Evolutionary conservation across 495 filamentous ascomycete species (phyloP).

Genomic region (Hamigera avellanea): DNA sequence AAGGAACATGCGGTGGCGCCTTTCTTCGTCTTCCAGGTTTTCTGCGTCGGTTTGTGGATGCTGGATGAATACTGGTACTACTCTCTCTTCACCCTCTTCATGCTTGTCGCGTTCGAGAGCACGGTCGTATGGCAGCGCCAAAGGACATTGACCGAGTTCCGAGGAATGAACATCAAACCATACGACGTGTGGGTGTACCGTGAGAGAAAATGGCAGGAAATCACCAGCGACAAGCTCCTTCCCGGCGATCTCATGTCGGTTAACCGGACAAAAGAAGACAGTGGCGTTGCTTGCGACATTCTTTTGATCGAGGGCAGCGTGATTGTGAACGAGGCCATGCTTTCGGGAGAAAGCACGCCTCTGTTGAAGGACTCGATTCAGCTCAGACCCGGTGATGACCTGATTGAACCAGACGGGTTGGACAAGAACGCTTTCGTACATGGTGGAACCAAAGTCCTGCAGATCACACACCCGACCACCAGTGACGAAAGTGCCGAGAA

Average conservation of each 20-base stretch:
- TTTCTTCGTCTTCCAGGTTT: conserved; percentile 99
- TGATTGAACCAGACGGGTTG: conserved; percentile 77
- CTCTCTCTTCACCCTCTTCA: conserved; percentile 95
- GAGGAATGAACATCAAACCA: conserved; percentile 98
- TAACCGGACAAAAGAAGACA: conserved; percentile 89
- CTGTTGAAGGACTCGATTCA: conserved; percentile 94
- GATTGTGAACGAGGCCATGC: conserved; percentile 99
- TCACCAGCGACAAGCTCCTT: conserved; percentile 84
- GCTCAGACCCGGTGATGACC: conserved; percentile 74
- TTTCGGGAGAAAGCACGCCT: conserved; percentile 95
- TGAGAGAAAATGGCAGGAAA: conserved; percentile 74
- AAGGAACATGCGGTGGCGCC: conserved; percentile 96
- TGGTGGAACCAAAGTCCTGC: conserved; percentile 94
- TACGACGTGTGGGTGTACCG: conserved; percentile 88
- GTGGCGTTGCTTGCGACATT: conserved; percentile 96
- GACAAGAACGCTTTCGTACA: conserved; percentile 96
- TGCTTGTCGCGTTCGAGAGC: conserved; percentile 95
- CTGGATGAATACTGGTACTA: conserved; percentile 99
- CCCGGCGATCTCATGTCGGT: conserved; percentile 96
- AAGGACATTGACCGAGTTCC: conserved; percentile 92
- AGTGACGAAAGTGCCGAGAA: conserved; percentile 59
- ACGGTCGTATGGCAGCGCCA: conserved; percentile 99
- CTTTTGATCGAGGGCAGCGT: conserved; percentile 85
- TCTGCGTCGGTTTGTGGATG: conserved; percentile 98
- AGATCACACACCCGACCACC: conserved; percentile 71